Evolutionary conservation across 1,284 basidiomycete genomes (phyloP).

Genomic region (Ceratobasidium sp.): DNA sequence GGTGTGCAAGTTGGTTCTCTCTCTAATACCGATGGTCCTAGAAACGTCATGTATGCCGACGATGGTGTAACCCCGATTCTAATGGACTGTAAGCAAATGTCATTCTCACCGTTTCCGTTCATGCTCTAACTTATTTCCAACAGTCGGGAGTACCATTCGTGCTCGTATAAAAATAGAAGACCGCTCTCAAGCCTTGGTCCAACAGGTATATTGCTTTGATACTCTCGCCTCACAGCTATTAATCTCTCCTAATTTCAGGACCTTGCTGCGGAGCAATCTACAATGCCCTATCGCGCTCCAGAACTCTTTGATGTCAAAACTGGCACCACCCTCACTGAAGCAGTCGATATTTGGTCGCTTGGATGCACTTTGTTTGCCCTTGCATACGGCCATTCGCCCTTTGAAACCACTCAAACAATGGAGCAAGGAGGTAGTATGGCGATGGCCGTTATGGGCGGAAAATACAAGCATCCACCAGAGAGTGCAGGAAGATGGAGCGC

Average conservation of each 20-base stretch:
- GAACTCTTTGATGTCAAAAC: constrained; percentile 97
- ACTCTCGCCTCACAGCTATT: background rate
- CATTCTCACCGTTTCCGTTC: background rate
- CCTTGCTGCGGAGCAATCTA: constrained; percentile 91
- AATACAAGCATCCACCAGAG: constrained; percentile 74
- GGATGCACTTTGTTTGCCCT: constrained; percentile 91
- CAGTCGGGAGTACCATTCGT: constrained; percentile 79
- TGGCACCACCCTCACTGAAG: constrained; percentile 82
- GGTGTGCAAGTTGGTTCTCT: background rate
- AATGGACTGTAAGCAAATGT: constrained; percentile 72
- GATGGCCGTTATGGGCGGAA: constrained; percentile 90
- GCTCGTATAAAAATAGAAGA: constrained; percentile 79
- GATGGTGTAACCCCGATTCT: constrained; percentile 84
- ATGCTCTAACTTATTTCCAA: background rate
- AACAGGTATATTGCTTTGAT: constrained; percentile 63
- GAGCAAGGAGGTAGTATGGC: constrained; percentile 90
- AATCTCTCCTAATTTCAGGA: constrained; percentile 59
- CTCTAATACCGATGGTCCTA: constrained; percentile 49
- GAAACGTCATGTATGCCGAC: constrained; percentile 95
- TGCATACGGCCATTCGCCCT: constrained; percentile 90
- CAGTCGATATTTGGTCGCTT: constrained; percentile 95
- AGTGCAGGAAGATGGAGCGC: constrained; percentile 73
- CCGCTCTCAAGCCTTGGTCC: constrained; percentile 81
- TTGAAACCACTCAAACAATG: constrained; percentile 84
- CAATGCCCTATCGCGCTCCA: constrained; percentile 94